Conservation (phyloP, 2,329 filamentous ascomycete species). For the Penicillium sp. region DNA sequence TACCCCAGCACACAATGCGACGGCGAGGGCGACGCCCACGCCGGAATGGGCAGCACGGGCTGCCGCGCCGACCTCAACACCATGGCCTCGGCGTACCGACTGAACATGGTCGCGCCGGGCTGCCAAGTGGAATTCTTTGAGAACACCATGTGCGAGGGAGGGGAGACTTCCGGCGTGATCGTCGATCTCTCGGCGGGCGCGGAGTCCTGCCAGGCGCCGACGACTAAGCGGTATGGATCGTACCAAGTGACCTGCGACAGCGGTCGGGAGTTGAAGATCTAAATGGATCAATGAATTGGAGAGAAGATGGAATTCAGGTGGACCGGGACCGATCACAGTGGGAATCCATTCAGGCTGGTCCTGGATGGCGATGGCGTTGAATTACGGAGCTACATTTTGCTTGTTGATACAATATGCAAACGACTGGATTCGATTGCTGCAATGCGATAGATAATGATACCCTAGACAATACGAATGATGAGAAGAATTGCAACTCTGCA, state of each 20-base stretch:
- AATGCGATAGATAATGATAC: conserved; percentile 1
- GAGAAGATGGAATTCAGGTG: conserved; percentile 4
- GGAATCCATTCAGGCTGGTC: neutral
- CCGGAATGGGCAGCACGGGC: conserved; percentile 26
- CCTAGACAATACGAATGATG: neutral
- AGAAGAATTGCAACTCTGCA: too few relatives aligned
- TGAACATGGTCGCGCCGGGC: conserved; percentile 21
- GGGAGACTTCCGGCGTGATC: conserved; percentile 18
- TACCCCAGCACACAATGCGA: conserved; percentile 23
- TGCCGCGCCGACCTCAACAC: conserved; percentile 26
- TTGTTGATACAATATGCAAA: neutral
- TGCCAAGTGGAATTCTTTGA: conserved; percentile 29
- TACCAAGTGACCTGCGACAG: conserved; percentile 27
- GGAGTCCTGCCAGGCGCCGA: conserved; percentile 18
- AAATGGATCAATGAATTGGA: neutral
- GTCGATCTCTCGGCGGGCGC: conserved; percentile 14
- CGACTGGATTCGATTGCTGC: conserved; percentile 4
- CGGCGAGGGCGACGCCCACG: conserved; percentile 18
- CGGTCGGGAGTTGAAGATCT: conserved; percentile 3
- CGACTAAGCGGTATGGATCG: conserved; percentile 22
- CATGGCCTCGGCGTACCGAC: conserved; percentile 25
- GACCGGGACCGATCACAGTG: too few relatives aligned
- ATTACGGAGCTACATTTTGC: neutral
- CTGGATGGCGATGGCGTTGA: neutral
- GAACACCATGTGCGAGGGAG: conserved; percentile 31